phyloP scores from a whole-genome alignment of 352 stramenopile genomes.

The Thalassiosira mediterranea region DNA sequence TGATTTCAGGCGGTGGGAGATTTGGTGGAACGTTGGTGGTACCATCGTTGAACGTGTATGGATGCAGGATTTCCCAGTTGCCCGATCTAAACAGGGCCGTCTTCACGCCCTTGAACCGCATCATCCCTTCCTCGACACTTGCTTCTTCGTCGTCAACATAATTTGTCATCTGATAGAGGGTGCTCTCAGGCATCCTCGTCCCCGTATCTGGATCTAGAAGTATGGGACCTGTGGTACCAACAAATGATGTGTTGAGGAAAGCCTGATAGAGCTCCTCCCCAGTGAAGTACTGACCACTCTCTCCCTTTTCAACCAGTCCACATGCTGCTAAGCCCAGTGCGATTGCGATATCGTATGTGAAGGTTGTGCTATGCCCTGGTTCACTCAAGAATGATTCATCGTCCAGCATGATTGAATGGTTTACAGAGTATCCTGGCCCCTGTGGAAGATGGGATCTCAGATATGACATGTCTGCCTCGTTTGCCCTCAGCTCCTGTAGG shows the following conservation, averaged over 20 bases:
- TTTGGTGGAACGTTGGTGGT: conserved; percentile 8
- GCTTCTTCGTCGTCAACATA: conserved; percentile 37
- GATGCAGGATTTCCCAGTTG: neutral
- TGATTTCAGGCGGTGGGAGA: conserved; percentile 3
- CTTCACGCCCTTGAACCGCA: conserved; percentile 13
- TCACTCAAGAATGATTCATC: conserved; percentile 10
- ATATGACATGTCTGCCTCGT: conserved; percentile 54
- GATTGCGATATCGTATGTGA: conserved; percentile 60
- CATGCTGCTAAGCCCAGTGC: conserved; percentile 60
- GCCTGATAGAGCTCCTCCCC: conserved; percentile 47
- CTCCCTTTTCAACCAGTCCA: conserved; percentile 7
- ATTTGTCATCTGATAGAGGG: conserved; percentile 53
- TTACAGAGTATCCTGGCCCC: too few species aligned
- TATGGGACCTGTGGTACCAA: conserved; percentile 50
- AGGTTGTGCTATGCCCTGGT: conserved; percentile 8
- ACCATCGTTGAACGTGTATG: conserved; percentile 13
- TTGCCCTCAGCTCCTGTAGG: conserved; percentile 35
- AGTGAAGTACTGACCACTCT: conserved; percentile 30
- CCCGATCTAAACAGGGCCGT: neutral
- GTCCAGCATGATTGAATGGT: neutral
- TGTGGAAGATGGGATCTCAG: conserved; percentile 37
- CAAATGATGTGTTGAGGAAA: conserved; percentile 43
- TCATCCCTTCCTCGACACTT: neutral
- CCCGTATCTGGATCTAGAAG: conserved; percentile 58
- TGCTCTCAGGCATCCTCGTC: conserved; percentile 38